A percentile compares a stretch with the other conserved stretches of the same genome.
These are phyloP conservation scores for Cladosporium sp. DNA, from an alignment of 2,329 filamentous ascomycete species.

Conservation along the genomic window DNA sequence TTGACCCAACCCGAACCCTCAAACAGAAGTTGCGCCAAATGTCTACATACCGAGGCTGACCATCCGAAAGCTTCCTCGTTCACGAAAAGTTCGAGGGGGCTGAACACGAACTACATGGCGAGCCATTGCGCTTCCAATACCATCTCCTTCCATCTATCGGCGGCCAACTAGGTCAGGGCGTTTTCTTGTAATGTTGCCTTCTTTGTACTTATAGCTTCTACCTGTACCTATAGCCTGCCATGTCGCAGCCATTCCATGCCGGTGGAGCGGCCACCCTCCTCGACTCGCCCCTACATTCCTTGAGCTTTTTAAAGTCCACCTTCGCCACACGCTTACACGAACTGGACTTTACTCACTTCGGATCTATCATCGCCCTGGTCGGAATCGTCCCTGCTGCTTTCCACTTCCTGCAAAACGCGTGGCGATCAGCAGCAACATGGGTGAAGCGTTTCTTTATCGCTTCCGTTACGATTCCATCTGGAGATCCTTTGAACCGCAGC, in stretches of 20 bases:
- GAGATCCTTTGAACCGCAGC: conserved; percentile 28
- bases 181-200: conserved; percentile 12
- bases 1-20: not conserved
- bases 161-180: not conserved
- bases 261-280: conserved; percentile 24
- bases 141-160: not conserved
- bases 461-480: conserved; percentile 27
- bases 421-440: conserved; percentile 24
- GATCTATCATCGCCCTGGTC: conserved; percentile 27
- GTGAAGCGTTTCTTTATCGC: conserved; percentile 29
- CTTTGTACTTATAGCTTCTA: conserved; percentile 10
- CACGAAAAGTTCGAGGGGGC: conserved; percentile 8
- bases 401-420: conserved; percentile 22
- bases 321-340: conserved; percentile 22
- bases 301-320: conserved; percentile 23
- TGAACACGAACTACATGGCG: not conserved
- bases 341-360: conserved; percentile 29
- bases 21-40: not conserved
- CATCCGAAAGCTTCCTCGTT: not conserved
- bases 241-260: conserved; percentile 24
- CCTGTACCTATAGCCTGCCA: conserved; percentile 9
- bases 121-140: not conserved
- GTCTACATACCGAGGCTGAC: not conserved
- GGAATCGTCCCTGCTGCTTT: conserved; percentile 27
- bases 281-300: conserved; percentile 16